Conservation (phyloP, 1,284 basidiomycete genomes). For the Cutaneotrichosporon sp. region DNA sequence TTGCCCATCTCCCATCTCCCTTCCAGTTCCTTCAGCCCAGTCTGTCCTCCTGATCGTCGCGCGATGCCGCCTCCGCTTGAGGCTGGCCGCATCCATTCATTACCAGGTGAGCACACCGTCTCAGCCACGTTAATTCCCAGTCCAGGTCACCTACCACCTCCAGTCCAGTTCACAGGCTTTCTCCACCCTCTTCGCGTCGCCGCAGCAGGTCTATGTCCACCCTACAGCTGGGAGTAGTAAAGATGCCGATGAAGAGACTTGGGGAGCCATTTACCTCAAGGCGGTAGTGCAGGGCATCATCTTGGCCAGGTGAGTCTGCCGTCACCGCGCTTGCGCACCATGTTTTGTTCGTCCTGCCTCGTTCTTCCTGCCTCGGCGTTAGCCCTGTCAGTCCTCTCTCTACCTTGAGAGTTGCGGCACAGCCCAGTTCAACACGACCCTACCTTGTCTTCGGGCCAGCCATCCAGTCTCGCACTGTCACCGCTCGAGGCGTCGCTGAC, state of each 20-base stretch:
- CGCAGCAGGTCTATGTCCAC: conserved; percentile 45
- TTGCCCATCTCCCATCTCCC: not conserved
- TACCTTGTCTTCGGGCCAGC: too few species aligned
- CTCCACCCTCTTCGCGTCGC: conserved; percentile 30
- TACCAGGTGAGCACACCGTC: conserved; percentile 37
- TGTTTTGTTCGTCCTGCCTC: not conserved
- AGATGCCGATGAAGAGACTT: conserved; percentile 30
- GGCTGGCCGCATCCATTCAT: conserved; percentile 41
- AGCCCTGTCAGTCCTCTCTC: too few species aligned
- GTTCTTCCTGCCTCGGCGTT: too few species aligned
- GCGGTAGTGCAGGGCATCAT: conserved; percentile 42
- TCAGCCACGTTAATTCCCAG: conserved; percentile 23
- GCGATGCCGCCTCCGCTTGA: conserved; percentile 24
- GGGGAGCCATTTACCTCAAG: conserved; percentile 46
- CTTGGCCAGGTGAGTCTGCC: conserved; percentile 34
- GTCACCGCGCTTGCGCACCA: too few species aligned
- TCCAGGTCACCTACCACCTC: conserved; percentile 41
- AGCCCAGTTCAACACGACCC: too few species aligned
- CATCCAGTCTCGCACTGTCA: not conserved
- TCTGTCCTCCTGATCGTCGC: not conserved
- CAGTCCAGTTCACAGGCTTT: conserved; percentile 36
- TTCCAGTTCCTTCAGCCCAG: not conserved
- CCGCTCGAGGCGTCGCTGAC: not conserved
- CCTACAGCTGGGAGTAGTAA: conserved; percentile 24
- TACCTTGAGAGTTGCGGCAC: too few species aligned